Evolutionary conservation across 2,329 filamentous ascomycete species (phyloP).

Genomic region (Dendryphion nanum): DNA sequence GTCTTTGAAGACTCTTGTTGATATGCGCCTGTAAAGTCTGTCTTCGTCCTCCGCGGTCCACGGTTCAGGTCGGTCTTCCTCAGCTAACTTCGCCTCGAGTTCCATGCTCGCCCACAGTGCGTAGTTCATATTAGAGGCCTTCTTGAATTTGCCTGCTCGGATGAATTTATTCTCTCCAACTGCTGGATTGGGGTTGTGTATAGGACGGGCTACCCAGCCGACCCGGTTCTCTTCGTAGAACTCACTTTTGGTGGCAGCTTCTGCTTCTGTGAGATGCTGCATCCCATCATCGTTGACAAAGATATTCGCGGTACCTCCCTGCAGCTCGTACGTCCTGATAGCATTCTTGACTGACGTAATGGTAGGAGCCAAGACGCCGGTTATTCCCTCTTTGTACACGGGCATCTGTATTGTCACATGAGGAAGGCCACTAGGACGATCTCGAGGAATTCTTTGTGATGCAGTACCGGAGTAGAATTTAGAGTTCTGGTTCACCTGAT

Average conservation of each 20-base stretch:
- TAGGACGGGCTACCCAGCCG: conserved; percentile 50
- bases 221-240: conserved; percentile 53
- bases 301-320: conserved; percentile 66
- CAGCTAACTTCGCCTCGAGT: conserved; percentile 59
- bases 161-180: conserved; percentile 18
- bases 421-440: conserved; percentile 58
- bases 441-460: conserved; percentile 52
- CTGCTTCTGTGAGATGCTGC: conserved; percentile 55
- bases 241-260: conserved; percentile 45
- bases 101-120: conserved; percentile 61
- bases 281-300: conserved; percentile 69
- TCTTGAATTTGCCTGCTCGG: conserved; percentile 39
- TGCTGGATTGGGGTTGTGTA: conserved; percentile 34
- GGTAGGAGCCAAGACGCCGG: conserved; percentile 72
- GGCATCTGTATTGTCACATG: conserved; percentile 78
- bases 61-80: conserved; percentile 15
- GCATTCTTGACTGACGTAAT: conserved; percentile 73
- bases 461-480: conserved; percentile 73
- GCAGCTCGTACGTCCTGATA: conserved; percentile 52
- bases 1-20: conserved; percentile 64
- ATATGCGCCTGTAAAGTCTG: conserved; percentile 26
- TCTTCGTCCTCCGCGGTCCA: conserved; percentile 37
- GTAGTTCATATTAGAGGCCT: conserved; percentile 74
- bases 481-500: conserved; percentile 72
- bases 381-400: conserved; percentile 82